Percentiles rank a stretch among this genome's conserved stretches.
phyloP scores from a whole-genome alignment of 805 yeast genomes.

The Hermanozyma aechmeae region DNA sequence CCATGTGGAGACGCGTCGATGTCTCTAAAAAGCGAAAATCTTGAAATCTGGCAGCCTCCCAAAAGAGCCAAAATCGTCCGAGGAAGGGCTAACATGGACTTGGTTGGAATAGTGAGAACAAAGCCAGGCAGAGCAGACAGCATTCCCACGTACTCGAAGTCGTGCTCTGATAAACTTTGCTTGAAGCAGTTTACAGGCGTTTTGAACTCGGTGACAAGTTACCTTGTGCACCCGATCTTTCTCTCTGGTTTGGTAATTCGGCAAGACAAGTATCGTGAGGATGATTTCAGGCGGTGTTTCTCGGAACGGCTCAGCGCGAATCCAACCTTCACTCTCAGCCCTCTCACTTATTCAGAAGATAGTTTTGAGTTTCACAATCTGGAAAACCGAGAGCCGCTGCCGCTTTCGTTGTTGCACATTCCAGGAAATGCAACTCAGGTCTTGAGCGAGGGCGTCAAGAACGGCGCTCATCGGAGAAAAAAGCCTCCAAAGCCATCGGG shows the following conservation, averaged over 20 bases:
- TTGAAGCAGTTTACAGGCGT: slow-evolving; percentile 52
- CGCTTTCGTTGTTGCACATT: slow-evolving; percentile 18
- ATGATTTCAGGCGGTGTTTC: slow-evolving; percentile 36
- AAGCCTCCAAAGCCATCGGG: slow-evolving; percentile 36
- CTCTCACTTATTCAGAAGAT: slow-evolving; percentile 14
- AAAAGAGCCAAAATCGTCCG: slow-evolving; percentile 21
- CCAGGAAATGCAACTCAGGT: slow-evolving; percentile 22
- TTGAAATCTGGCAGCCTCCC: slow-evolving; percentile 13
- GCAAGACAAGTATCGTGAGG: slow-evolving; percentile 11
- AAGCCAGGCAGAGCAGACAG: slow-evolving; percentile 91
- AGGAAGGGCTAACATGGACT: slow-evolving; percentile 54
- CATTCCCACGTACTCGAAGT: slow-evolving; percentile 59
- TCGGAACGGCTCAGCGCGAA: slow-evolving; percentile 7
- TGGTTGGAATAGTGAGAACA: slow-evolving; percentile 67
- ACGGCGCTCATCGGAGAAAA: slow-evolving; percentile 44
- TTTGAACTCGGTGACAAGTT: slow-evolving; percentile 35
- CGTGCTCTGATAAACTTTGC: slow-evolving; percentile 82
- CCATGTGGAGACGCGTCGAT: slow-evolving; percentile 93
- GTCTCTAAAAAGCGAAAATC: slow-evolving; percentile 20
- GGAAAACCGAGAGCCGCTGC: slow-evolving; percentile 16
- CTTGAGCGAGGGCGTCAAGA: slow-evolving; percentile 50
- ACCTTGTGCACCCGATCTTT: slow-evolving; percentile 21
- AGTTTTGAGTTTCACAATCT: slow-evolving; percentile 17
- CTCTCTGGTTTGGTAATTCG: slow-evolving; percentile 46
- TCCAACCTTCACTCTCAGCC: slow-evolving; percentile 7